Conservation (phyloP, 2,329 filamentous ascomycete genomes). For the Chrysosporium keratinophilum region DNA sequence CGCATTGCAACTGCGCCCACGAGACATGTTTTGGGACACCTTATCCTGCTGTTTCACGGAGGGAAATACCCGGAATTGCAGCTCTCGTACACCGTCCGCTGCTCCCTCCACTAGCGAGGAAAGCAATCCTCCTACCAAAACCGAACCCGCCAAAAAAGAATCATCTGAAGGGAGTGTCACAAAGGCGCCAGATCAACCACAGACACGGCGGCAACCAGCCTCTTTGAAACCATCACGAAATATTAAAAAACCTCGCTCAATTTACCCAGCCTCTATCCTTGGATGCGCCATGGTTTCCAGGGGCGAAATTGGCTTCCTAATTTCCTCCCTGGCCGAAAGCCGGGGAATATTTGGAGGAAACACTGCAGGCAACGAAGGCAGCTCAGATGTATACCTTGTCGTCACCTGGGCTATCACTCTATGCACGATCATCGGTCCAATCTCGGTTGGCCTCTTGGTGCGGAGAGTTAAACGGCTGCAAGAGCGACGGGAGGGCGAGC, state of each 20-base stretch:
- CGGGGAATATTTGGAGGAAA: slow-evolving; percentile 39
- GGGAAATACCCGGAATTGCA: not conserved
- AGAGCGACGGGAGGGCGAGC: not conserved
- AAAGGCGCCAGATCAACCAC: too few relatives aligned
- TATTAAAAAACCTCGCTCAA: slow-evolving; percentile 45
- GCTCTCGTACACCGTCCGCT: not conserved
- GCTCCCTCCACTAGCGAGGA: not conserved
- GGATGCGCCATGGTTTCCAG: slow-evolving; percentile 62
- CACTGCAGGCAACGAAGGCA: not conserved
- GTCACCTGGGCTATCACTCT: slow-evolving; percentile 3
- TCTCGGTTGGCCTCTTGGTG: not conserved
- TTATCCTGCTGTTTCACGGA: too few relatives aligned
- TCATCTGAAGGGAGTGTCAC: not conserved
- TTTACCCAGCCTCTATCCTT: slow-evolving; percentile 54
- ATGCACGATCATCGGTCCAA: slow-evolving; percentile 7
- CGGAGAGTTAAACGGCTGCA: not conserved
- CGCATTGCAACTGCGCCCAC: too few relatives aligned
- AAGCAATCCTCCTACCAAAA: not conserved
- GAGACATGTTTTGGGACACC: too few relatives aligned
- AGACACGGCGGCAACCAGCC: not conserved
- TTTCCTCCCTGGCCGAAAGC: slow-evolving; percentile 46
- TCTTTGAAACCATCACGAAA: slow-evolving; percentile 12
- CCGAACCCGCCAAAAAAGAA: not conserved
- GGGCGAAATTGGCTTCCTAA: slow-evolving; percentile 72
- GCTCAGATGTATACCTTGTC: not conserved